phyloP scores from a whole-genome alignment of 345 rosid species.

The Brassica napus region DNA sequence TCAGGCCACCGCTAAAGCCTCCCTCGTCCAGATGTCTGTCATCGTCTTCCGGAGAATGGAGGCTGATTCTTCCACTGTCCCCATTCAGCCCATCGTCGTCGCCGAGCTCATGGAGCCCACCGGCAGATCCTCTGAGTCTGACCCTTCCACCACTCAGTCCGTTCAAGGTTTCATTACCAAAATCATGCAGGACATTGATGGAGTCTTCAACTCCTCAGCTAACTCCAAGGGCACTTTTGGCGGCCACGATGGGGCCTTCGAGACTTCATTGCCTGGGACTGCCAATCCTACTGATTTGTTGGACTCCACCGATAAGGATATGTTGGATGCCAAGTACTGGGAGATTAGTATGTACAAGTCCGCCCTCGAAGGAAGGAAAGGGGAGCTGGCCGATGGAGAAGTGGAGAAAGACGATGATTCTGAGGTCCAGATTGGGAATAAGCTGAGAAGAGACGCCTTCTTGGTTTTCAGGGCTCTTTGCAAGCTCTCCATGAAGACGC shows the following conservation, averaged over 20 bases:
- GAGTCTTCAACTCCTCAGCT: conserved; percentile 55
- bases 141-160: conserved; percentile 76
- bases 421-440: conserved; percentile 99
- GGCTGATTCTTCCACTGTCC: conserved; percentile 92
- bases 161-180: conserved; percentile 83
- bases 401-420: conserved; percentile 86
- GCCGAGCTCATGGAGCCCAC: conserved; percentile 93
- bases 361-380: conserved; percentile 97
- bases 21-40: conserved; percentile 93
- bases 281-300: conserved; percentile 69
- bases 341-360: conserved; percentile 99
- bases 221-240: conserved; percentile 55
- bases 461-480: conserved; percentile 99
- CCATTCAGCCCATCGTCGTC: conserved; percentile 97
- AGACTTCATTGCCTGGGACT: conserved; percentile 63
- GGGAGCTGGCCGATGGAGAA: conserved; percentile 92
- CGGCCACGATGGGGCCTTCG: conserved; percentile 73
- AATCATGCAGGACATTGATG: conserved; percentile 79
- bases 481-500: conserved; percentile 97
- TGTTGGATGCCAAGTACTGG: conserved; percentile 99
- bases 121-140: conserved; percentile 77
- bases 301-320: conserved; percentile 86
- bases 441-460: conserved; percentile 96
- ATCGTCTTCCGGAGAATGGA: conserved; percentile 98
- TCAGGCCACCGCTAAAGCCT: conserved; percentile 95